Evolutionary conservation across 73 alveolate species (phyloP), one percentile per base, ranked within the genome.

Genomic region (Uronychia setigera): DNA sequence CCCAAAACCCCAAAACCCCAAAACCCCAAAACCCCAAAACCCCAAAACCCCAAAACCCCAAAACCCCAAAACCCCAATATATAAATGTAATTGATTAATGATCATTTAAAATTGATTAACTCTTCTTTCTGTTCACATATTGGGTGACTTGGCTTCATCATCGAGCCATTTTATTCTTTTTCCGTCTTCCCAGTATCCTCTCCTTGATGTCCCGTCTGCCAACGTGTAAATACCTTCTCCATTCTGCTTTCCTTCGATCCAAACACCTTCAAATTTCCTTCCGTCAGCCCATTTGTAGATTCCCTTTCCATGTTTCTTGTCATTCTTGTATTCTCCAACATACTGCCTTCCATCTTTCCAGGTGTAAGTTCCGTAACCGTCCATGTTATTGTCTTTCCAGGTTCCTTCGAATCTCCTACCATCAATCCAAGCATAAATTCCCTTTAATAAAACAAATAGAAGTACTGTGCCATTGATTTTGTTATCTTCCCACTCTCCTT

Each of bases 121-220:
- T n/a, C n/a, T n/a, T n/a, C n/a, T n/a, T n/a, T n/a, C n/a, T n/a
- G n/a, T n/a, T n/a, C n/a, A n/a, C n/a, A n/a, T n/a, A n/a, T n/a
- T n/a, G n/a, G n/a, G n/a, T n/a, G n/a, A n/a, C n/a, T n/a, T n/a
- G n/a, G n/a, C n/a, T n/a, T n/a, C n/a, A n/a, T 77, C 26, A 11
- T 92, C 94, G 59, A 80, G n/a, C 87, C 87, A 80, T 80, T 32
- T 80, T 13, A 80, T 46, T 75, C 92, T 76, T 79, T 92, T 92
- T 32, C 97, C 97, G 78, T 92, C 94, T 29, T 76, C 60, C 97
- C 97, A 92, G 60, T 82, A 75, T n/a, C 97, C 94, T 74, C 81
- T 76, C 60, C 85, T 89, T 32, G 76, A 34, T 32, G 46, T 90
- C 19, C 94, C 92, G 25, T 82, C 75, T 1, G 78, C 83, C 26